Conservation (phyloP, 2,329 filamentous ascomycete species). For the Didymella arachidicola region DNA sequence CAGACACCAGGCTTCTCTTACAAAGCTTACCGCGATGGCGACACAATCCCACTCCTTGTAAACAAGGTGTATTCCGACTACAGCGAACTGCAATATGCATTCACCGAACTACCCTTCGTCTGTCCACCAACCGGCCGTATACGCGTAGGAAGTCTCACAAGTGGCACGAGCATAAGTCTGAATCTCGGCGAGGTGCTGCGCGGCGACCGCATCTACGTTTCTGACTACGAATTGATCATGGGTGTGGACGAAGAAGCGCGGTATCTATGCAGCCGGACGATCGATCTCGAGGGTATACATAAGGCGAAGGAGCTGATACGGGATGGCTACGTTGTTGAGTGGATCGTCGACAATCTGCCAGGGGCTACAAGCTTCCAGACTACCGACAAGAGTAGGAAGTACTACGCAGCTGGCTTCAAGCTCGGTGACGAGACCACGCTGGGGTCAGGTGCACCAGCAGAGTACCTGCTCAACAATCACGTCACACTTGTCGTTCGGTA, state of each 20-base stretch:
- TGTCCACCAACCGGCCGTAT: slow-evolving; percentile 77
- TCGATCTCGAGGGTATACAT: slow-evolving; percentile 70
- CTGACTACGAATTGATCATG: slow-evolving; percentile 83
- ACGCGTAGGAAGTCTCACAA: slow-evolving; percentile 72
- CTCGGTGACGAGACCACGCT: slow-evolving; percentile 77
- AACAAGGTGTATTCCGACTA: slow-evolving; percentile 93
- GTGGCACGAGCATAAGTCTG: slow-evolving; percentile 78
- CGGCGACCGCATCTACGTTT: slow-evolving; percentile 83
- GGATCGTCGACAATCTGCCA: slow-evolving; percentile 92
- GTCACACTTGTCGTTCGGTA: slow-evolving; percentile 84
- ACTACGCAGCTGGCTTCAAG: slow-evolving; percentile 91
- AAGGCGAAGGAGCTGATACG: slow-evolving; percentile 75
- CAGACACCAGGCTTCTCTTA: slow-evolving; percentile 74
- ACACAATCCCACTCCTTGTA: slow-evolving; percentile 82
- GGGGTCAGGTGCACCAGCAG: slow-evolving; percentile 64
- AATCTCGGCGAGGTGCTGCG: slow-evolving; percentile 88
- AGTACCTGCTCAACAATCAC: slow-evolving; percentile 86
- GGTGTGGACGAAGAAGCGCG: slow-evolving; percentile 76
- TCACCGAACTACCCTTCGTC: slow-evolving; percentile 86
- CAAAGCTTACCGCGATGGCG: slow-evolving; percentile 77
- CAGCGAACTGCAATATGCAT: slow-evolving; percentile 90
- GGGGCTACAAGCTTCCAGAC: slow-evolving; percentile 89
- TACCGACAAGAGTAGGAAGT: slow-evolving; percentile 82
- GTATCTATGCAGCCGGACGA: slow-evolving; percentile 73
- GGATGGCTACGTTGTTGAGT: slow-evolving; percentile 85